Evolutionary conservation across 2,329 filamentous ascomycete species (phyloP).

Genomic region (Aspergillus sp.): DNA sequence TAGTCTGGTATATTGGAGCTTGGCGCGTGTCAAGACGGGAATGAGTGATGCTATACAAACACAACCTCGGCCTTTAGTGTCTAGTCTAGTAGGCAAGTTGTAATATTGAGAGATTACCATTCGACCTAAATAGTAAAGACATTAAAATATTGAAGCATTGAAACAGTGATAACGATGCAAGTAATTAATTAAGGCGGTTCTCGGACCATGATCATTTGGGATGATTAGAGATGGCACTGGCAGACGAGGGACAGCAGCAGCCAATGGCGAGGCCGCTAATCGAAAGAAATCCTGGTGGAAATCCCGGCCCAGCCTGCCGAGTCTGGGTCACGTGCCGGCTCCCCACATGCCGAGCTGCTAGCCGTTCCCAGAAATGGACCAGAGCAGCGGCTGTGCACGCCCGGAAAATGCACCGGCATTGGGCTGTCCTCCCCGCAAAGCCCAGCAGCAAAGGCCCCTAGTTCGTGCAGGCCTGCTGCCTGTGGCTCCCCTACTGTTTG

Average conservation of each 20-base stretch:
- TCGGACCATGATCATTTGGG: not conserved
- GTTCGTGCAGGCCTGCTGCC: not conserved
- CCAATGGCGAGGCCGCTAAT: conserved; percentile 5
- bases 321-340: conserved; percentile 22
- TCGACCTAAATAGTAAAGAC: no score
- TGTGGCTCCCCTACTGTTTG: not conserved
- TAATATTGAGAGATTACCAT: no score
- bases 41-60: not conserved
- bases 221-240: not conserved
- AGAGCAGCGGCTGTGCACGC: conserved; percentile 5
- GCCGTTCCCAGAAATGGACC: conserved; percentile 12
- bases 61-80: not conserved
- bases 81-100: not conserved
- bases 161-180: no score
- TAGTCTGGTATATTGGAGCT: not conserved
- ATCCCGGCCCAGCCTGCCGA: conserved; percentile 27
- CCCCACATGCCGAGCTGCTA: conserved; percentile 34
- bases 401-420: conserved; percentile 32
- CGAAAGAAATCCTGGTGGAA: conserved; percentile 2
- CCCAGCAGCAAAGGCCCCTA: conserved; percentile 7
- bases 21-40: not conserved
- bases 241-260: not conserved
- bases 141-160: no score
- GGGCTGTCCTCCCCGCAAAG: conserved; percentile 13
- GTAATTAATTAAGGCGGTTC: no score